phyloP scores from a whole-genome alignment of 2,329 filamentous ascomycete genomes.

The Dendryphion nanum region DNA sequence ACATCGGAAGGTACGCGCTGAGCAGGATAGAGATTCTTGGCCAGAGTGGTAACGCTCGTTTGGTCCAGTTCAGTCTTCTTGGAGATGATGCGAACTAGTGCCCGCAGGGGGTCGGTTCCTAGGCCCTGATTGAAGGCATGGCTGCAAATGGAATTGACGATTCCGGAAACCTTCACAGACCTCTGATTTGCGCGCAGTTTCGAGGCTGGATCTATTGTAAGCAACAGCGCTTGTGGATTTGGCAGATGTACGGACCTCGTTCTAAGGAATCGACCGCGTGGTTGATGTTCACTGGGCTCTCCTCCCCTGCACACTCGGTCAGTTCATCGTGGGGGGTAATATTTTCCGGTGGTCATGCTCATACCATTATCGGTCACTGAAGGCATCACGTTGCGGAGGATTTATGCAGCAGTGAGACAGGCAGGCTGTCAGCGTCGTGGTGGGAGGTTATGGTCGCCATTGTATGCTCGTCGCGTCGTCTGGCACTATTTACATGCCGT shows the following conservation, averaged over 20 bases:
- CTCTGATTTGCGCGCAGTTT: conserved; percentile 63
- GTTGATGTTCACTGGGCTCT: conserved; percentile 25
- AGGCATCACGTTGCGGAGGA: conserved; percentile 27
- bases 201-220: conserved; percentile 28
- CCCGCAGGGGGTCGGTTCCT: conserved; percentile 57
- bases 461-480: background rate
- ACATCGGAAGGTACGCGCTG: conserved; percentile 59
- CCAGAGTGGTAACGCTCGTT: conserved; percentile 19
- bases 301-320: conserved; percentile 29
- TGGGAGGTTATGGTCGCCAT: background rate
- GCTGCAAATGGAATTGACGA: conserved; percentile 62
- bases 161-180: conserved; percentile 58
- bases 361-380: conserved; percentile 24
- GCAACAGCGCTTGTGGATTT: conserved; percentile 1
- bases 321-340: too few species aligned
- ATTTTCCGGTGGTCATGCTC: conserved; percentile 11
- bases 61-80: conserved; percentile 47
- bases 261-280: conserved; percentile 38
- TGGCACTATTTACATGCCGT: background rate
- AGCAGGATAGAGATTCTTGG: conserved; percentile 76
- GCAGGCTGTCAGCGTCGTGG: background rate
- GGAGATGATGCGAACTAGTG: conserved; percentile 66
- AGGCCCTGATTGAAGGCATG: conserved; percentile 69
- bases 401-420: conserved; percentile 12
- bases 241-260: conserved; percentile 28